Percentiles rank a stretch among this genome's conserved stretches.
Evolutionary conservation across 2,329 filamentous ascomycete genomes (phyloP).

Genomic region (Penicillium hordei): DNA sequence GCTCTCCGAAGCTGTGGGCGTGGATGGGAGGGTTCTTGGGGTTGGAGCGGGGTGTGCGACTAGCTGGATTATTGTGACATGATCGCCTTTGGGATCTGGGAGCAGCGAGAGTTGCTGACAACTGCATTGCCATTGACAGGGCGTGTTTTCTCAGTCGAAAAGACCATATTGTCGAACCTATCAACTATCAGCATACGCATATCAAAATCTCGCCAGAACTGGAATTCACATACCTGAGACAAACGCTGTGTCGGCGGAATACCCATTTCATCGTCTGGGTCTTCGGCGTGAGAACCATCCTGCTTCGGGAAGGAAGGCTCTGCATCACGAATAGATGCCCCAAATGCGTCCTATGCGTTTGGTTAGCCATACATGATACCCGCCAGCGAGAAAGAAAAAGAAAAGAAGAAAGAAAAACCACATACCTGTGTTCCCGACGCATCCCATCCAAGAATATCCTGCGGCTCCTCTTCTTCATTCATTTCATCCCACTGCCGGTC

Average conservation of each 20-base stretch:
- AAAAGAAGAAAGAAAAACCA: background rate
- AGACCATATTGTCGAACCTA: slow-evolving; percentile 43
- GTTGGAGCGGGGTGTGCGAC: slow-evolving; percentile 89
- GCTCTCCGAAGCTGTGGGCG: slow-evolving; percentile 53
- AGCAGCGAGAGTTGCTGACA: background rate
- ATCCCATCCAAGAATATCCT: slow-evolving; percentile 64
- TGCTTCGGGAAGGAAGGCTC: slow-evolving; percentile 27
- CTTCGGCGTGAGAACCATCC: slow-evolving; percentile 14
- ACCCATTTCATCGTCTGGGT: slow-evolving; percentile 36
- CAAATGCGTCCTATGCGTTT: slow-evolving; percentile 27
- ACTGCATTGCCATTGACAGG: background rate
- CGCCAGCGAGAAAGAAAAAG: no score
- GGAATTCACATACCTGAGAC: slow-evolving; percentile 43
- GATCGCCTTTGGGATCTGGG: slow-evolving; percentile 4
- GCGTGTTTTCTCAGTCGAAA: slow-evolving; percentile 39
- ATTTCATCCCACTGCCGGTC: slow-evolving; percentile 62
- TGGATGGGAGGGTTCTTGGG: slow-evolving; percentile 50
- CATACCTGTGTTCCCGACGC: slow-evolving; percentile 49
- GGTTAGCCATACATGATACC: background rate
- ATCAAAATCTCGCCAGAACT: background rate
- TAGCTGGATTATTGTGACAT: slow-evolving; percentile 65
- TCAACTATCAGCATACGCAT: slow-evolving; percentile 20
- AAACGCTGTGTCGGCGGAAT: slow-evolving; percentile 52
- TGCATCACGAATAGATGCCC: slow-evolving; percentile 36
- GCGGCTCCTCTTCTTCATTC: slow-evolving; percentile 54